Percentiles rank a stretch among this genome's conserved stretches.
phyloP scores from a whole-genome alignment of 805 yeast species.

The Metschnikowia cubensis region DNA sequence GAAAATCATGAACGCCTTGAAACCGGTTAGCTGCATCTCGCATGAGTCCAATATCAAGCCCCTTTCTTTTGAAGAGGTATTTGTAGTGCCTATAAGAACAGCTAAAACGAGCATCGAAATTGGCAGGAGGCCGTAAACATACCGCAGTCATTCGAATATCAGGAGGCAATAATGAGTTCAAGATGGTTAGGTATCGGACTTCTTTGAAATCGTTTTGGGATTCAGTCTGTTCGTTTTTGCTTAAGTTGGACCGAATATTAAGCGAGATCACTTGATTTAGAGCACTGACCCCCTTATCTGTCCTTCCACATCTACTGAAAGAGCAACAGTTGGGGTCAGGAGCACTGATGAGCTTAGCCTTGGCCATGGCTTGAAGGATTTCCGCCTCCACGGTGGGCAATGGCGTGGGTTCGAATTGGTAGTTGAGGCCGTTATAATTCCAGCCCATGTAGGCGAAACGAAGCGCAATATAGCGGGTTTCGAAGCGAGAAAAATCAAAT shows the following conservation, averaged over 20 bases:
- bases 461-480: conserved; percentile 69
- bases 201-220: conserved; percentile 60
- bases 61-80: conserved; percentile 62
- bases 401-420: conserved; percentile 70
- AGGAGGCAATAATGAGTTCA: conserved; percentile 74
- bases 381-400: conserved; percentile 84
- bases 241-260: conserved; percentile 63
- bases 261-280: conserved; percentile 90
- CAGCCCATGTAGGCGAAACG: conserved; percentile 89
- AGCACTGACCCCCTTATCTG: conserved; percentile 96
- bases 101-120: conserved; percentile 90
- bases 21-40: conserved; percentile 56
- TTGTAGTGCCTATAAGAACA: conserved; percentile 83
- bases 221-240: conserved; percentile 57
- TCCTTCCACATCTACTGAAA: conserved; percentile 90
- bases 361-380: conserved; percentile 66
- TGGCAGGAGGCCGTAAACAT: conserved; percentile 75
- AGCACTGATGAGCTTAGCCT: conserved; percentile 60
- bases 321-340: conserved; percentile 58
- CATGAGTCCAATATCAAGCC: conserved; percentile 66
- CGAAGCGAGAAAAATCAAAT: conserved; percentile 63
- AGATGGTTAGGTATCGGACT: conserved; percentile 66
- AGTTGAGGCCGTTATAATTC: conserved; percentile 88
- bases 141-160: conserved; percentile 83
- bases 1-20: conserved; percentile 80